Percentiles rank a stretch among this genome's conserved stretches.
Evolutionary conservation across 2,329 filamentous ascomycete species (phyloP).

Genomic region (Penicillium italicum): DNA sequence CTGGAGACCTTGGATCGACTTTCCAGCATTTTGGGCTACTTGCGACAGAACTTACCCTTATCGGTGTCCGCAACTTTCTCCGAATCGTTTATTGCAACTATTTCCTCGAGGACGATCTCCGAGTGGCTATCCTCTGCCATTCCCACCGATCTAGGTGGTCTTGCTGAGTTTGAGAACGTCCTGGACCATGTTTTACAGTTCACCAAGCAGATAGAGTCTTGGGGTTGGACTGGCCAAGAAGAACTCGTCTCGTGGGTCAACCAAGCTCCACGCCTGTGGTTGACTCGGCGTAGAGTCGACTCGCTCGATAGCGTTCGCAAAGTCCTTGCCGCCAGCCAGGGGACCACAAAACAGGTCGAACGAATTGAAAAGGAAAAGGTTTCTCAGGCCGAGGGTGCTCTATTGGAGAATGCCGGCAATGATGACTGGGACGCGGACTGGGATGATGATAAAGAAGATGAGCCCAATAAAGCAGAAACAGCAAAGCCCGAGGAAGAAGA

Average conservation of each 20-base stretch:
- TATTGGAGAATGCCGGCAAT: constrained; percentile 53
- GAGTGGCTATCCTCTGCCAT: constrained; percentile 74
- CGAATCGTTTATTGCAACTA: constrained; percentile 63
- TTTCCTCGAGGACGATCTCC: constrained; percentile 66
- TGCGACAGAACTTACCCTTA: constrained; percentile 50
- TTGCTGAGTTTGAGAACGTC: constrained; percentile 67
- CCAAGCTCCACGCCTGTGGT: constrained; percentile 77
- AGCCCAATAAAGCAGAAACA: constrained; percentile 15
- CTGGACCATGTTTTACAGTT: constrained; percentile 65
- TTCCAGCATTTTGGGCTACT: constrained; percentile 47
- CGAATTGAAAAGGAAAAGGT: constrained; percentile 80
- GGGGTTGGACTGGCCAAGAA: constrained; percentile 59
- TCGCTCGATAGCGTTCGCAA: constrained; percentile 71
- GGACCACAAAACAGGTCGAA: constrained; percentile 68
- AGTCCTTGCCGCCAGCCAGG: constrained; percentile 65
- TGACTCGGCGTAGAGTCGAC: constrained; percentile 75
- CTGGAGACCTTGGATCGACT: constrained; percentile 44
- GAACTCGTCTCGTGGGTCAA: constrained; percentile 76
- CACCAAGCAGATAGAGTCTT: constrained; percentile 57
- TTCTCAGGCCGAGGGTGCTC: constrained; percentile 63
- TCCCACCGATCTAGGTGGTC: constrained; percentile 67
- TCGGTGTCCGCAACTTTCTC: constrained; percentile 57
- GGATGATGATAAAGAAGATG: constrained; percentile 63
- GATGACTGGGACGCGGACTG: constrained; percentile 76
- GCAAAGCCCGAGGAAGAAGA: constrained; percentile 34